These are phyloP conservation scores for Hymenotorrendiella dingleyae DNA, from an alignment of 2,329 filamentous ascomycete genomes.

Conservation along the genomic window DNA sequence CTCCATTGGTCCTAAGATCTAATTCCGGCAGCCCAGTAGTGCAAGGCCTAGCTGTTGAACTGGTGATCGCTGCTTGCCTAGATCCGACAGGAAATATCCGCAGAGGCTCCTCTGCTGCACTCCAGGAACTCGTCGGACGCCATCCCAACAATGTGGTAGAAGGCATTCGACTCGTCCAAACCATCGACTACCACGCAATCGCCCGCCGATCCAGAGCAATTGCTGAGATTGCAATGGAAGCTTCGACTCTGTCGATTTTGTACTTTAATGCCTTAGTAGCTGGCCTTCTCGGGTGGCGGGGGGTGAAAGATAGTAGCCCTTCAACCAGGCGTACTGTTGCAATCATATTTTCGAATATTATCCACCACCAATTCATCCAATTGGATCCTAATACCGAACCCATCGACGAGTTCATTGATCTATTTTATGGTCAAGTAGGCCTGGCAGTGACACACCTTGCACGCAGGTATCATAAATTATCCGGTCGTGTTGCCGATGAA, in stretches of 20 bases:
- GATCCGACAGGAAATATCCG: constrained; percentile 92
- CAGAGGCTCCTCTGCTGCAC: constrained; percentile 82
- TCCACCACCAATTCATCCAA: no score
- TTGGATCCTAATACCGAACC: no score
- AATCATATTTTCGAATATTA: constrained; percentile 58
- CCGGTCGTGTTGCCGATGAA: constrained; percentile 55
- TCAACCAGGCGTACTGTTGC: constrained; percentile 68
- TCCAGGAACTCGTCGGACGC: constrained; percentile 89
- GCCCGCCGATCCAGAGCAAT: constrained; percentile 81
- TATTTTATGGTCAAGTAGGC: no score
- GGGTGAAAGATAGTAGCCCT: constrained; percentile 73
- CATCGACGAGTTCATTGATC: no score
- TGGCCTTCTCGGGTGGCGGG: constrained; percentile 76
- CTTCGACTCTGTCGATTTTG: constrained; percentile 54
- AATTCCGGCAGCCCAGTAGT: constrained; percentile 43
- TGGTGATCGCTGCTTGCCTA: constrained; percentile 75
- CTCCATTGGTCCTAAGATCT: neutral
- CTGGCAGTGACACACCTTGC: neutral
- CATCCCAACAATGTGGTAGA: constrained; percentile 79
- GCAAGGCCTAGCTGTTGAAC: constrained; percentile 73
- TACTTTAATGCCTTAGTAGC: constrained; percentile 67
- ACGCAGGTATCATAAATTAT: neutral
- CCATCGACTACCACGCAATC: constrained; percentile 88
- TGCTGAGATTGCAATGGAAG: constrained; percentile 65
- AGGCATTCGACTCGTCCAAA: constrained; percentile 82